Percentiles rank a stretch among this genome's conserved stretches.
Evolutionary conservation across 2,329 filamentous ascomycete species (phyloP).

Genomic region (Dactylellina haptotyla): DNA sequence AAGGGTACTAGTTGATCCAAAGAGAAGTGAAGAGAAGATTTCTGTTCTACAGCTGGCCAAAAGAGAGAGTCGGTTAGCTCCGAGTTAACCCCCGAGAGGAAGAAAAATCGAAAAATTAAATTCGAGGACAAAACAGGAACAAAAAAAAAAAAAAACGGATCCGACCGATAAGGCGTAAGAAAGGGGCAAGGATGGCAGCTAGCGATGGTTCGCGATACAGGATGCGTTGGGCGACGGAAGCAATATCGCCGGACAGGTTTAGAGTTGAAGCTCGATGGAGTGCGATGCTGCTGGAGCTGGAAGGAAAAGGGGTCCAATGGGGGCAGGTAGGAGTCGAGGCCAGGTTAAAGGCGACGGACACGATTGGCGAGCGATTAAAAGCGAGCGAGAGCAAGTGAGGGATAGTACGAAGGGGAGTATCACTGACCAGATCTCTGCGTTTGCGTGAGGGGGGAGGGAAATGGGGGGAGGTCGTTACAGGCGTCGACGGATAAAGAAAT

Average conservation of each 20-base stretch:
- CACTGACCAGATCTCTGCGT: conserved; percentile 7
- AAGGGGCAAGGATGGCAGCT: conserved; percentile 15
- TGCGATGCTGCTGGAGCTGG: conserved; percentile 8
- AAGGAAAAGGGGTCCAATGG: conserved; percentile 10
- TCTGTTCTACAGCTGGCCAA: conserved; percentile 19
- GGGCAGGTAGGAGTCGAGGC: background rate
- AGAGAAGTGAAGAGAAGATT: background rate
- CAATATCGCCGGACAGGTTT: conserved; percentile 15
- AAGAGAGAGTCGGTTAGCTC: conserved; percentile 36
- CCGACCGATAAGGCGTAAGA: conserved; percentile 10
- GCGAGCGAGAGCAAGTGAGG: background rate
- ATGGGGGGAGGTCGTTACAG: conserved; percentile 15
- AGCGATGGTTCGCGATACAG: conserved; percentile 24
- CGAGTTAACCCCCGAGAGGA: conserved; percentile 33
- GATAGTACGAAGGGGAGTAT: background rate
- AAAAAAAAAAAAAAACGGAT: conserved; percentile 15
- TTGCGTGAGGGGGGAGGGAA: background rate
- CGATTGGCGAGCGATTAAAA: conserved; percentile 17
- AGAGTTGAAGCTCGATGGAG: conserved; percentile 1
- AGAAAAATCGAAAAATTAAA: background rate
- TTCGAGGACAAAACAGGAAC: background rate
- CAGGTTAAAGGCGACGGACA: conserved; percentile 5
- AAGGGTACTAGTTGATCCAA: conserved; percentile 8
- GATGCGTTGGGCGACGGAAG: conserved; percentile 17
- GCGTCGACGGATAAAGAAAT: conserved; percentile 5